A percentile compares a stretch with the other conserved stretches of the same genome.
These are phyloP conservation scores for Rhinocladiella mackenziei DNA, from an alignment of 2,329 filamentous ascomycete species.

Conservation along the genomic window DNA sequence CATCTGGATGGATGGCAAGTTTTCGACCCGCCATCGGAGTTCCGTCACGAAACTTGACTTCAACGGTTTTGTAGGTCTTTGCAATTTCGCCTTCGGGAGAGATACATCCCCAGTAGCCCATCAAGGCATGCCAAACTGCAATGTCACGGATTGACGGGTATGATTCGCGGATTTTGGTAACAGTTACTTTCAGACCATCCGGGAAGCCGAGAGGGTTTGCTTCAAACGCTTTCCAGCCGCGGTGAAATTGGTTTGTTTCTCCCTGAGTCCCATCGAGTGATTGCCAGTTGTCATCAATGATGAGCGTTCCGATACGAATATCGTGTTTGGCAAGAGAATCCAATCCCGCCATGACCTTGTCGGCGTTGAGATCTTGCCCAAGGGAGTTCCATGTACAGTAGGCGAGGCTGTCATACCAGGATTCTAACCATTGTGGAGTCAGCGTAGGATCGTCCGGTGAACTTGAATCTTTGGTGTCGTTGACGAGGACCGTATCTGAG, in stretches of 20 bases:
- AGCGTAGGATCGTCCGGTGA: constrained; percentile 40
- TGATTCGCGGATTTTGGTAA: constrained; percentile 63
- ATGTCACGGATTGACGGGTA: constrained; percentile 75
- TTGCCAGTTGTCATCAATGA: constrained; percentile 98
- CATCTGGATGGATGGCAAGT: constrained; percentile 71
- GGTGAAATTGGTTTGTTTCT: constrained; percentile 46
- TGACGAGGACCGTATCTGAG: constrained; percentile 32
- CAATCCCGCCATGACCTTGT: constrained; percentile 73
- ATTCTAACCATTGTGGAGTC: constrained; percentile 62
- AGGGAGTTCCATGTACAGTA: constrained; percentile 98
- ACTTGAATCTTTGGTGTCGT: constrained; percentile 36
- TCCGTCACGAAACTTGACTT: constrained; percentile 49
- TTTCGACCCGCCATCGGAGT: constrained; percentile 55
- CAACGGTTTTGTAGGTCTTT: constrained; percentile 68
- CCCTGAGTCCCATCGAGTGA: constrained; percentile 58
- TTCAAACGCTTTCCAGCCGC: constrained; percentile 76
- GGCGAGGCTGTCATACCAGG: constrained; percentile 88
- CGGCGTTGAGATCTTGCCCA: constrained; percentile 74
- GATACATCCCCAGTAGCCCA: constrained; percentile 89
- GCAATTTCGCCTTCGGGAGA: constrained; percentile 68
- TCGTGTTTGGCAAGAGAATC: constrained; percentile 65
- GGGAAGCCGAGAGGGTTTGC: constrained; percentile 78
- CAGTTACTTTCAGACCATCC: constrained; percentile 67
- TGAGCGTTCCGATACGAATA: constrained; percentile 77
- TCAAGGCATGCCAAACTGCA: constrained; percentile 88